Evolutionary conservation across 129 eudicot species (phyloP), one percentile per base, ranked within the genome.

Genomic region (Rutidosis leptorrhynchoides): DNA sequence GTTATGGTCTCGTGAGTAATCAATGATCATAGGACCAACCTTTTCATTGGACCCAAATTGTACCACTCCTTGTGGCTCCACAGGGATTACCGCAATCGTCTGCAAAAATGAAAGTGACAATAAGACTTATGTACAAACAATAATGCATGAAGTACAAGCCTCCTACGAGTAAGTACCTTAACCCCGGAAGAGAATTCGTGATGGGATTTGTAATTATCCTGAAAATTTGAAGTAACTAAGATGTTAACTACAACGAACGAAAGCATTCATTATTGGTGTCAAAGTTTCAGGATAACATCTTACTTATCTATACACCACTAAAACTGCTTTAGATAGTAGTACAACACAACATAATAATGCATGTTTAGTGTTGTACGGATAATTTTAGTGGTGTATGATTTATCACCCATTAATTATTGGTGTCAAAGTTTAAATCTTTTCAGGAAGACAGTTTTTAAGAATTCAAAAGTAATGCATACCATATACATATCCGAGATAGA

Each of bases 51-150:
- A 89, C 65, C 99, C 96, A 72, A 93, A 77, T 53, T 89, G 96
- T 54, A 93, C 72, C 46, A 93, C 92, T 27, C 99, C 99, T 37
- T 66, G 77, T 23, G 76, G 78, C 68, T 86, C 95, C 62, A 93
- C 79, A 1, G 99, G 73, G 56, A 93, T 86, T 15, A 89, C 78
- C 28, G 80, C 90, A 78, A 86, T 79, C 49, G 99, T 89, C 99
- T 93, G 88, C 80, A 78, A 78, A 78, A 80, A 75, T n/a, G 22
- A 56, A 63, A 25, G 49, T 35, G 35, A 62, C 46, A 51, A 28
- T 55, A 20, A 64, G 46, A 64, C 30, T 14, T 9, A 30, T 46
- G 69, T 43, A 57, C 48, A 78, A 53, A 26, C 28, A 12, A 60
- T 49, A 24, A 61, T 51, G 58, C 58, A 70, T 4, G 16, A 70